Base-by-base conservation (phyloP, 2,329 filamentous ascomycete genomes). In the Aspergillus pseudoviridinutans region DNA sequence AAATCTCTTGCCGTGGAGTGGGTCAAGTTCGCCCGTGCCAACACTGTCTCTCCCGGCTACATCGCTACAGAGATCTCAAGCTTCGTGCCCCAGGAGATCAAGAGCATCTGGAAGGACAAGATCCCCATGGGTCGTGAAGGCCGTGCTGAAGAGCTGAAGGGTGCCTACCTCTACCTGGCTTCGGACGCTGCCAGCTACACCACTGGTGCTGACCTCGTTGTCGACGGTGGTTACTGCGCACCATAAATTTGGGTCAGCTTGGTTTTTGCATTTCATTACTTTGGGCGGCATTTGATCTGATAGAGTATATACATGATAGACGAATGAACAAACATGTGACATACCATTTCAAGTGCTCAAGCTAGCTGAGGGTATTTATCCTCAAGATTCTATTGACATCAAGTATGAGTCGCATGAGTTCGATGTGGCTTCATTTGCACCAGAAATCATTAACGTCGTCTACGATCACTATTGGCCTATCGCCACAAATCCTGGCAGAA, bases 171-270 rank as follows among this genome's bases (percentile, higher is more conserved):
- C 50, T 94, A 92, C 74, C 79, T 95, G 56, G 88, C 89, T 20
- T 90, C 87, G 14, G 90, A 95, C 74, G 90, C 90, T 3, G 84
- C 87, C n/a, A 89, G 86, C 54, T 95, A 91, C 76, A 91, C 88
- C 20, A 95, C 90, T 8, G 91, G 86, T 0, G 80, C 83, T 9
- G 87, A 92, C 71, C 79, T 94, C 58, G 76, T 90, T 61, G 83
- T 92, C 50, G 90, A 94, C 71, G 90, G 90, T 58, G 89, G 89
- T 55, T 91, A 91, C 74, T 67, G 64, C 50, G 64, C 64, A 27
- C 66, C 66, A 14, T 68, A 60, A 55, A 28, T 49, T 42, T 42
- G 5, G 4, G 4, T 14, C 29, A 14, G 29, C 4, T 35, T 12
- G 12, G 29, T 5, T 35, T 6, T 35, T 14, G 29, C 12, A 14